Percentiles rank a stretch among this genome's conserved stretches.
Evolutionary conservation across 257 asterid genomes (phyloP).

Genomic region (Leptodermis oblonga): DNA sequence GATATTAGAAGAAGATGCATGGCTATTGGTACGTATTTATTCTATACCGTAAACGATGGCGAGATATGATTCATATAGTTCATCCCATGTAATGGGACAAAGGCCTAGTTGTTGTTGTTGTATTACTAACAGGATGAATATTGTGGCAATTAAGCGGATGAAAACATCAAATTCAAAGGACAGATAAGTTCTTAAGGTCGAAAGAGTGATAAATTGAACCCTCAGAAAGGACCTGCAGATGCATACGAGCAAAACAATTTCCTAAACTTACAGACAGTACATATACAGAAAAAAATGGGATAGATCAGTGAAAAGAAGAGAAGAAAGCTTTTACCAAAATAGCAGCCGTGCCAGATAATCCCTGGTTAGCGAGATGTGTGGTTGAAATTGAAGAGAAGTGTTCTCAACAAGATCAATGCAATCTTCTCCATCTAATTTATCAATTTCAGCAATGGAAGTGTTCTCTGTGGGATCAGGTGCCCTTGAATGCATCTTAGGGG

Average conservation of each 20-base stretch:
- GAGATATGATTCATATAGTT: too few species aligned
- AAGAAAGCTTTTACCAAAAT: constrained; percentile 52
- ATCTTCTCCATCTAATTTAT: constrained; percentile 51
- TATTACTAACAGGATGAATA: not conserved
- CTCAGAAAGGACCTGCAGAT: not conserved
- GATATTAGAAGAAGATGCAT: not conserved
- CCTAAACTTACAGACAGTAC: not conserved
- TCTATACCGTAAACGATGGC: too few species aligned
- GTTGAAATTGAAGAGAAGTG: constrained; percentile 83
- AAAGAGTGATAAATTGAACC: not conserved
- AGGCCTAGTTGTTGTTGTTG: not conserved
- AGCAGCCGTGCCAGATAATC: constrained; percentile 91
- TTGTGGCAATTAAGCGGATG: not conserved
- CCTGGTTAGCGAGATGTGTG: constrained; percentile 73
- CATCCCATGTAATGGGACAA: too few species aligned
- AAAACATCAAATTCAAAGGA: not conserved
- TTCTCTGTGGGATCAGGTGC: constrained; percentile 52
- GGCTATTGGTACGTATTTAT: too few species aligned
- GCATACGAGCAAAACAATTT: not conserved
- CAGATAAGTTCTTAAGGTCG: not conserved
- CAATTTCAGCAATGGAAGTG: constrained; percentile 39
- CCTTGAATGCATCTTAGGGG: constrained; percentile 92
- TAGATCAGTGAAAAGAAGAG: not conserved
- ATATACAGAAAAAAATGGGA: not conserved
- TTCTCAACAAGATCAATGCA: constrained; percentile 75